Conservation (phyloP, 495 filamentous ascomycete genomes). For the Aspergillus taichungensis region DNA sequence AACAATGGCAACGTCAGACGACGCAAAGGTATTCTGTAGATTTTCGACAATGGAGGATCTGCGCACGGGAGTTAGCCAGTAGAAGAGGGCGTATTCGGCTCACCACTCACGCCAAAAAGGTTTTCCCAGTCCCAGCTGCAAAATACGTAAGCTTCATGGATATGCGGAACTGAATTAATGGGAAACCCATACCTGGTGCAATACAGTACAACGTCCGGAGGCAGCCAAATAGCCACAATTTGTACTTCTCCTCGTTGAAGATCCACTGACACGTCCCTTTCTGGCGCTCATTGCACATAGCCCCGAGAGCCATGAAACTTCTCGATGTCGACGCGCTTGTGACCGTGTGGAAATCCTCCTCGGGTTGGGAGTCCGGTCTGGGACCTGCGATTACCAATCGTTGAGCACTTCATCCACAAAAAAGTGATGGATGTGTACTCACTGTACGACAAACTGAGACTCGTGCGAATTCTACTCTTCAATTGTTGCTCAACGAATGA, state of each 20-base stretch:
- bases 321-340: constrained; percentile 14
- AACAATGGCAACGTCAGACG: constrained; percentile 23
- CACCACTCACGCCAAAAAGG: constrained; percentile 23
- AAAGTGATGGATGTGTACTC: constrained; percentile 16
- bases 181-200: constrained; percentile 17
- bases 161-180: background rate
- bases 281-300: constrained; percentile 21
- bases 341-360: constrained; percentile 11
- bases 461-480: too few relatives aligned
- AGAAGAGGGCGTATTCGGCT: too few relatives aligned
- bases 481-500: too few relatives aligned
- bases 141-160: background rate
- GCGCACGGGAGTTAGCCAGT: too few relatives aligned
- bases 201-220: constrained; percentile 22
- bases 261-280: constrained; percentile 24
- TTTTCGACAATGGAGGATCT: constrained; percentile 23
- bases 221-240: constrained; percentile 19
- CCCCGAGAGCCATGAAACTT: constrained; percentile 19
- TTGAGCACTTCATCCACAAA: background rate
- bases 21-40: constrained; percentile 23
- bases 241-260: constrained; percentile 17
- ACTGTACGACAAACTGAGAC: constrained; percentile 14
- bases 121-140: constrained; percentile 29
- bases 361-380: constrained; percentile 7
- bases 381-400: constrained; percentile 1